Base-by-base conservation (phyloP, 305 asterid species). In the Fraxinus velutina region DNA sequence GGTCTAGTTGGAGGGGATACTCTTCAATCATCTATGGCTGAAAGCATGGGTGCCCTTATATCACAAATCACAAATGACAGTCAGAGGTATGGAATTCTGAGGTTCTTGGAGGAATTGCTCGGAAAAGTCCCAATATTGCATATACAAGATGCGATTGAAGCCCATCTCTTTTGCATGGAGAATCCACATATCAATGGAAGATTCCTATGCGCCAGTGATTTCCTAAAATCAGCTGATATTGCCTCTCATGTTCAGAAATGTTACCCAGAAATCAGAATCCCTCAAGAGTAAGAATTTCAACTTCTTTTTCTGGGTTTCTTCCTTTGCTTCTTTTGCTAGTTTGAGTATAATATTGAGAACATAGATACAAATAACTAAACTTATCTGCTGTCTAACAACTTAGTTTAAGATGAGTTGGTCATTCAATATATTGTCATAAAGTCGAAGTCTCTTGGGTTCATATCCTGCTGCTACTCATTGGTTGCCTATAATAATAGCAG, bases 1-100 rank as follows among this genome's bases (percentile, higher is more conserved):
- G 93, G 91, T 36, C 76, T 89, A 3, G 92, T 90, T 22, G 94
- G 96, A 8, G 96, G 93, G 50, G 86, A 81, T 21, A 80, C 92
- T 10, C 1, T 90, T 34, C 84, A 87, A 22, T 68, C 94, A 3
- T 73, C 66, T 6, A 6, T 82, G 60, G 13, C 93, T 0, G 7
- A 0, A 1, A 83, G 89, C 85, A 66, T 76, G 84, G 32, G 15
- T 0, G 36, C 0, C n/a, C 57, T 87, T 0, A 13, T 88, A 2
- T 77, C 90, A 0, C 94, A 88, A 39, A 75, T 77, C 52, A n/a
- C 73, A 10, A 80, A 80, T 12, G 85, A 82, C 34, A 75, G 73
- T 0, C 4, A 0, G 6, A 0, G 17, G 6, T 90, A 88, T 75
- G 37, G 55, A 17, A 0, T 8, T 9, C 57, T 93, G 57, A 88